Percentiles rank a stretch among this genome's conserved stretches.
phyloP scores from a whole-genome alignment of 495 filamentous ascomycete genomes.

The Aspergillus ostianus region DNA sequence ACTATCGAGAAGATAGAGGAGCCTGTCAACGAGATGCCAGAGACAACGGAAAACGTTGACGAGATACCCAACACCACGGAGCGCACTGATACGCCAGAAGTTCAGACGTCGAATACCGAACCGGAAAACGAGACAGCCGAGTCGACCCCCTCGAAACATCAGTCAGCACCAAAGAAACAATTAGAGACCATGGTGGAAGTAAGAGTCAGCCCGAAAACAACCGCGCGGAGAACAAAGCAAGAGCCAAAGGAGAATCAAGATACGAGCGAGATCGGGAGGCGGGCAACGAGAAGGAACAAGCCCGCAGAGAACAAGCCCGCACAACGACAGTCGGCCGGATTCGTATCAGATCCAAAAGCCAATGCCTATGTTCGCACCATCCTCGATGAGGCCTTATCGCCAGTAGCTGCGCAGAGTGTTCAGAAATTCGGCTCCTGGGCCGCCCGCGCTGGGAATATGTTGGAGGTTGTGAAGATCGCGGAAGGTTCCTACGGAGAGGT shows the following conservation, averaged over 20 bases:
- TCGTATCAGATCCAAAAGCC: conserved; percentile 35
- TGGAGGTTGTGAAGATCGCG: conserved; percentile 48
- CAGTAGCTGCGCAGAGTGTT: conserved; percentile 35
- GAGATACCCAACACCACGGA: background rate
- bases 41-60: background rate
- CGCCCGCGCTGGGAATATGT: conserved; percentile 37
- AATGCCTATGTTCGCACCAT: conserved; percentile 42
- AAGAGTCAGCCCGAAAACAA: conserved; percentile 18
- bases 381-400: conserved; percentile 38
- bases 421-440: conserved; percentile 47
- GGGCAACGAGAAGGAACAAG: conserved; percentile 21
- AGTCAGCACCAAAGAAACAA: conserved; percentile 5
- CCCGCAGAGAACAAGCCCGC: conserved; percentile 17
- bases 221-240: background rate
- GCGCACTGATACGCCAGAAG: background rate
- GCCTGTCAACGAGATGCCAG: background rate
- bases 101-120: background rate
- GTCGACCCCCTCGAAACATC: conserved; percentile 4
- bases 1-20: background rate
- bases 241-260: conserved; percentile 3
- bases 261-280: conserved; percentile 8
- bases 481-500: conserved; percentile 55
- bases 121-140: conserved; percentile 1
- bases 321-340: conserved; percentile 34
- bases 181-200: conserved; percentile 38